These are phyloP conservation scores for Cytospora piceae DNA, from an alignment of 2,329 filamentous ascomycete species.

Conservation along the genomic window DNA sequence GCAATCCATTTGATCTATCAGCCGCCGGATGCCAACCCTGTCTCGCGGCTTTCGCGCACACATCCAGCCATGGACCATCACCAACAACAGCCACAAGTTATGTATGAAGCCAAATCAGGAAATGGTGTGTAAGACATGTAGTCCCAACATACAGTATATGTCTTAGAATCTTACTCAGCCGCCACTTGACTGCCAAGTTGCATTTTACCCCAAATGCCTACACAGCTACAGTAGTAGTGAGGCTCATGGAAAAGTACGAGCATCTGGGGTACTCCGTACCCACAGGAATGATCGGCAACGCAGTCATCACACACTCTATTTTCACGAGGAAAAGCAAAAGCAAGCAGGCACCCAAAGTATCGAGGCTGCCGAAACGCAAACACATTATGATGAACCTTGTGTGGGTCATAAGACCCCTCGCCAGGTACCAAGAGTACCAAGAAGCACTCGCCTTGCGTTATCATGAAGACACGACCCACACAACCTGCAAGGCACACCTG, in stretches of 20 bases:
- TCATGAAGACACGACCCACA: slow-evolving; percentile 25
- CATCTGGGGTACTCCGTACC: slow-evolving; percentile 1
- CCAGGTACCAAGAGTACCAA: background rate
- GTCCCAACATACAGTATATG: slow-evolving; percentile 1
- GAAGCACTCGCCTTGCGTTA: slow-evolving; percentile 15
- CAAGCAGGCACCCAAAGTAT: slow-evolving; percentile 14
- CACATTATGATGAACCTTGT: slow-evolving; percentile 20
- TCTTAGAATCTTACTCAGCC: slow-evolving; percentile 27
- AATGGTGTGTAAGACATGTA: slow-evolving; percentile 24
- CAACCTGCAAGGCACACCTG: slow-evolving; percentile 24
- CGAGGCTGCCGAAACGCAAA: slow-evolving; percentile 17
- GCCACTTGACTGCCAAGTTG: background rate
- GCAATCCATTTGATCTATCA: slow-evolving; percentile 9
- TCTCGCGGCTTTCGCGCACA: background rate
- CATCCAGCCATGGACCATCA: slow-evolving; percentile 3
- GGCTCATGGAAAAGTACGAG: background rate
- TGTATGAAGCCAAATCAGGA: background rate
- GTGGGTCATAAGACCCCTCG: slow-evolving; percentile 21
- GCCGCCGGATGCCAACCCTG: slow-evolving; percentile 4
- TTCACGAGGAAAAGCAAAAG: slow-evolving; percentile 5
- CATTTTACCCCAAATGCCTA: background rate
- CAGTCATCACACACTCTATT: background rate
- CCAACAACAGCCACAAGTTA: slow-evolving; percentile 15
- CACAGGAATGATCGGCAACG: background rate
- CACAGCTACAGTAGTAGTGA: background rate